phyloP scores from a whole-genome alignment of 176 grass and related monocot species.

The Musa beccarii region DNA sequence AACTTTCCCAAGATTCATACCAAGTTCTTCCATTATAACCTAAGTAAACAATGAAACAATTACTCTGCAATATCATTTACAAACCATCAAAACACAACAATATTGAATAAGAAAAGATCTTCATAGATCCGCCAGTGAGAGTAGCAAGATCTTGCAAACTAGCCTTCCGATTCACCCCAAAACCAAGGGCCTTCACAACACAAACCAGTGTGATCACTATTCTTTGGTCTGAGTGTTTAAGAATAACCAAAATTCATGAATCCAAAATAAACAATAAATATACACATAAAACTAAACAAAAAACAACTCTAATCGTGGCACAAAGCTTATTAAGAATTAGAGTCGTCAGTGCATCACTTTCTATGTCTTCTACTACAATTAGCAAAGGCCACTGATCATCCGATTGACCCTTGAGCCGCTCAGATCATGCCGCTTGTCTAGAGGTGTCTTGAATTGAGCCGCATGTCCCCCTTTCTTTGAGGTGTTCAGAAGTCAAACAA shows the following conservation, averaged over 20 bases:
- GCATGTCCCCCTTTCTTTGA: too few relatives aligned
- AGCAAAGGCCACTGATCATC: slow-evolving; percentile 29
- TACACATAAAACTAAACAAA: neutral
- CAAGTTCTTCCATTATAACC: slow-evolving; percentile 49
- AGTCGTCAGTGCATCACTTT: slow-evolving; percentile 67
- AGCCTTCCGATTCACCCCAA: slow-evolving; percentile 65
- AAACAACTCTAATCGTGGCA: slow-evolving; percentile 28
- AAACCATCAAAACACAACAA: neutral
- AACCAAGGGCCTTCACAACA: slow-evolving; percentile 63
- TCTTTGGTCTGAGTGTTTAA: neutral
- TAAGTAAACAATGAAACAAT: neutral
- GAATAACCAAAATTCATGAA: neutral
- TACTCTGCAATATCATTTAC: neutral
- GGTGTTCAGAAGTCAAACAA: too few relatives aligned
- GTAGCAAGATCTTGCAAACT: slow-evolving; percentile 65
- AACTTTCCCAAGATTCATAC: slow-evolving; percentile 51
- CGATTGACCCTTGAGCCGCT: too few relatives aligned
- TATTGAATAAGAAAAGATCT: neutral
- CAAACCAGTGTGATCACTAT: slow-evolving; percentile 28
- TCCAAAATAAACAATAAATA: neutral
- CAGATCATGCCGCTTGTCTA: too few relatives aligned
- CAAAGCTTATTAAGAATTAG: slow-evolving; percentile 71
- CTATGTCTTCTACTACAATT: slow-evolving; percentile 58
- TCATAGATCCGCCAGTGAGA: slow-evolving; percentile 53
- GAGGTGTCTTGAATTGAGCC: too few relatives aligned